Base-by-base conservation (phyloP, 306 rosid genomes). In the Medicago ruthenica region DNA sequence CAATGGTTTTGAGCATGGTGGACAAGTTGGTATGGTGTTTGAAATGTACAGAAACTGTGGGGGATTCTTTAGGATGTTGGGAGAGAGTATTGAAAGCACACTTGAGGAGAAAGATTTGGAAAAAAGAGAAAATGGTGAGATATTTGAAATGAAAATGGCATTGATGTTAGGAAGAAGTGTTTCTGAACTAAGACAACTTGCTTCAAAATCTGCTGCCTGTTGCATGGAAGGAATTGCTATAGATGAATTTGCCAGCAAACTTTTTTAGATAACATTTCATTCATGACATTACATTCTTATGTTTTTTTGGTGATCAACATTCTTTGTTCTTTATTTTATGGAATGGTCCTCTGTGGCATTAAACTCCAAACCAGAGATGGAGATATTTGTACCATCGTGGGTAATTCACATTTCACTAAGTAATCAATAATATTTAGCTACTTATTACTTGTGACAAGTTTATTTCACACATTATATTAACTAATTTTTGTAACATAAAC, bases 1-100 rank as follows among this genome's bases (percentile, higher is more conserved):
- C 4, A 88, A 83, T 73, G 75, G 81, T 1, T 76, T 91, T 13
- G 86, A 84, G 63, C 97, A 92, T 36, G 93, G 95, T 6, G 88
- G 83, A 1, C 95, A 91, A 82, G 84, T 91, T 1, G 96, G 96
- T 21, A 86, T 86, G 93, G 91, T 89, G 58, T 79, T 84, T 34
- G 96, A 89, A 78, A 85, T 92, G 96, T 89, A 92, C 34, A 86
- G 93, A 54, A 73, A 79, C 67, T 82, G 85, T 5, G 93, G 74
- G 0, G 91, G 93, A 6, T 85, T 86, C 64, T 92, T 92, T 31
- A 27, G 54, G 39, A 39, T 67, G 1, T 3, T 89, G 65, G 87
- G 87, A 65, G 75, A 74, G 53, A 74, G 75, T 0, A 78, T 85
- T 31, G 83, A 67, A 36, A 34, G 63, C 5, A 65, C 77, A 1